phyloP scores from a whole-genome alignment of 1,284 basidiomycete genomes.

The Grifola frondosa region DNA sequence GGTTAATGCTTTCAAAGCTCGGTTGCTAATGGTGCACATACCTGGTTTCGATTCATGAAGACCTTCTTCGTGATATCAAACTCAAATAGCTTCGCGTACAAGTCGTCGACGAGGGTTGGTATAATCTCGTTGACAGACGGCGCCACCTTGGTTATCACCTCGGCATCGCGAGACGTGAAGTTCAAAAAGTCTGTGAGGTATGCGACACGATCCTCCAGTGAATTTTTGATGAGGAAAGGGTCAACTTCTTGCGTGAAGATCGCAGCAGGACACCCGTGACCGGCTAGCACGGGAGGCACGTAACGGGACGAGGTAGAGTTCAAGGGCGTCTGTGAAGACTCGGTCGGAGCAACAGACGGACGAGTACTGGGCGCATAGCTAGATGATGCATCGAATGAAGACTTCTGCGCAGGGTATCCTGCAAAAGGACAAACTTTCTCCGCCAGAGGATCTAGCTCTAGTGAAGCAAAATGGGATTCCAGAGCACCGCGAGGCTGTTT shows the following conservation, averaged over 20 bases:
- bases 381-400: slow-evolving; percentile 8
- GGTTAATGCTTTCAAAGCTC: too few relatives aligned
- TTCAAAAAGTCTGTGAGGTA: slow-evolving; percentile 48
- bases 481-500: too few relatives aligned
- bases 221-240: slow-evolving; percentile 30
- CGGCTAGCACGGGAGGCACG: too few relatives aligned
- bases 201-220: slow-evolving; percentile 34
- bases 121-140: slow-evolving; percentile 43
- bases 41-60: slow-evolving; percentile 36
- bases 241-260: slow-evolving; percentile 34
- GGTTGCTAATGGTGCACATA: slow-evolving; percentile 15
- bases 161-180: slow-evolving; percentile 42
- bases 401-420: slow-evolving; percentile 1
- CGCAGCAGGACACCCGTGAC: slow-evolving; percentile 21
- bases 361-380: slow-evolving; percentile 8
- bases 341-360: slow-evolving; percentile 16
- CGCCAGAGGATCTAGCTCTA: slow-evolving; percentile 8
- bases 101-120: slow-evolving; percentile 42
- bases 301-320: slow-evolving; percentile 19
- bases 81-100: slow-evolving; percentile 47
- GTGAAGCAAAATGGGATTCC: slow-evolving; percentile 11
- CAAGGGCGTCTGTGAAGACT: slow-evolving; percentile 20
- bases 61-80: slow-evolving; percentile 49
- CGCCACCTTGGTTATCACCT: slow-evolving; percentile 40
- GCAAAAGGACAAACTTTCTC: slow-evolving; percentile 21